phyloP scores from a whole-genome alignment of 495 filamentous ascomycete species.

The Neurospora tetrasperma region DNA sequence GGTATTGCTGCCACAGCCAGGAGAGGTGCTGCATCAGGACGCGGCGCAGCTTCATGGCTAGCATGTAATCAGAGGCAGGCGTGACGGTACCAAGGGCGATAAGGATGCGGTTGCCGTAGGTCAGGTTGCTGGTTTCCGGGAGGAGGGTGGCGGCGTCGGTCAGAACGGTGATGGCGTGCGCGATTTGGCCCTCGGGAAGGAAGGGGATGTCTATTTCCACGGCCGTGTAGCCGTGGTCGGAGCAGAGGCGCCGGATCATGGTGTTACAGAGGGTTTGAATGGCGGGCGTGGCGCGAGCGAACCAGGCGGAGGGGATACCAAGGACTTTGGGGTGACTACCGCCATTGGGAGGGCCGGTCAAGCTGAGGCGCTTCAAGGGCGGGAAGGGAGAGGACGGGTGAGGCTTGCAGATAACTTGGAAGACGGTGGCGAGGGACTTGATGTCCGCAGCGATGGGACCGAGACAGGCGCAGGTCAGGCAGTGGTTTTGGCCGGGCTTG shows the following conservation, averaged over 20 bases:
- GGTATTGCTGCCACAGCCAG: constrained; percentile 56
- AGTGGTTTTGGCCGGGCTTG: constrained; percentile 49
- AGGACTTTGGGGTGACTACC: constrained; percentile 29
- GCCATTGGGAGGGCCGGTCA: constrained; percentile 2
- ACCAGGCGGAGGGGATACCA: constrained; percentile 63
- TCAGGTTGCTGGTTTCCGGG: constrained; percentile 34
- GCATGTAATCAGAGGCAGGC: constrained; percentile 54
- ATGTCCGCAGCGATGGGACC: constrained; percentile 70
- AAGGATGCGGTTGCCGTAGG: constrained; percentile 60
- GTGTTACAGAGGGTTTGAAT: constrained; percentile 50
- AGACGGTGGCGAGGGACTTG: constrained; percentile 61
- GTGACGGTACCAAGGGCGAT: constrained; percentile 54
- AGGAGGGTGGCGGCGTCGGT: constrained; percentile 46
- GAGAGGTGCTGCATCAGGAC: constrained; percentile 73
- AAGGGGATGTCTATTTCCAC: constrained; percentile 64
- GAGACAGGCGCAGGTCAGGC: constrained; percentile 48
- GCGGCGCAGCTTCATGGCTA: constrained; percentile 66
- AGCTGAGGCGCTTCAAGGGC: constrained; percentile 10
- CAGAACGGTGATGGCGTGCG: constrained; percentile 74
- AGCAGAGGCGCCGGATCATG: constrained; percentile 47
- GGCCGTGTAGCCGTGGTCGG: constrained; percentile 46
- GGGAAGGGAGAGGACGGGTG: constrained; percentile 49
- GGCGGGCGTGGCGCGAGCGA: constrained; percentile 51
- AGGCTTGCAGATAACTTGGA: constrained; percentile 59
- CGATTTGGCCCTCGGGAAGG: constrained; percentile 60